Percentiles rank a stretch among this genome's conserved stretches.
These are phyloP conservation scores for Stemphylium lycopersici DNA, from an alignment of 2,329 filamentous ascomycete genomes.

Conservation along the genomic window DNA sequence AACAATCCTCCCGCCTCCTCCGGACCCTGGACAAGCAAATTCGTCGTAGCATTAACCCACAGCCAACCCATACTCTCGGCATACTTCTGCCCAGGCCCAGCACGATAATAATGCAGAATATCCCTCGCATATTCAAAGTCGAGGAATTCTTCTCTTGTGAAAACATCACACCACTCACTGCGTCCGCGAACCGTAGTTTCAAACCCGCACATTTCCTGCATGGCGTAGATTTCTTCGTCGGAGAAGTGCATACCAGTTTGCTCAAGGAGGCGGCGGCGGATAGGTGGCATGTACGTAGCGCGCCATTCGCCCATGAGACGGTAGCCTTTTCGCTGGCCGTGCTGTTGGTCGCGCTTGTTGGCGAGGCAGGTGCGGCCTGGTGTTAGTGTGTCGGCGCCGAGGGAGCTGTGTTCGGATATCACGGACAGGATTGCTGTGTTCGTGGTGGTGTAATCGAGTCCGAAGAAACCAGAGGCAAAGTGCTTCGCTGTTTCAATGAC, in stretches of 20 bases:
- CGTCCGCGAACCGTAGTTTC: slow-evolving; percentile 60
- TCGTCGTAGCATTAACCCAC: slow-evolving; percentile 63
- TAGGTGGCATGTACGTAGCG: slow-evolving; percentile 54
- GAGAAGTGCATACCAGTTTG: slow-evolving; percentile 54
- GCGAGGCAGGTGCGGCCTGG: slow-evolving; percentile 56
- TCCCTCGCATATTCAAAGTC: slow-evolving; percentile 65
- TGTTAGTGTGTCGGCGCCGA: slow-evolving; percentile 62
- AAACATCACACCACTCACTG: slow-evolving; percentile 64
- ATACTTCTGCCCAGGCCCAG: slow-evolving; percentile 63
- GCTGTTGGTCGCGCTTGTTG: slow-evolving; percentile 46
- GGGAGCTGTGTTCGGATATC: slow-evolving; percentile 59
- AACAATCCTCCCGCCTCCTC: slow-evolving; percentile 54
- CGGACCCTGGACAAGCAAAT: slow-evolving; percentile 55
- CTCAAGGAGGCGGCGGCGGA: slow-evolving; percentile 53
- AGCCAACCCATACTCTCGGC: slow-evolving; percentile 62
- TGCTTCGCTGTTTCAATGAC: slow-evolving; percentile 63
- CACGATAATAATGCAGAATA: slow-evolving; percentile 64
- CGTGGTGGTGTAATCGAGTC: slow-evolving; percentile 53
- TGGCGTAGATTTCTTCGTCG: slow-evolving; percentile 60
- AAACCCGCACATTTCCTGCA: slow-evolving; percentile 68
- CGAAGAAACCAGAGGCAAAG: slow-evolving; percentile 63
- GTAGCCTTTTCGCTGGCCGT: slow-evolving; percentile 59
- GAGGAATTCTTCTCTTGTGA: slow-evolving; percentile 60
- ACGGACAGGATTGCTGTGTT: slow-evolving; percentile 52
- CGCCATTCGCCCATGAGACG: slow-evolving; percentile 56